phyloP scores from a whole-genome alignment of 2,329 filamentous ascomycete genomes.

The Colletotrichum sp. region DNA sequence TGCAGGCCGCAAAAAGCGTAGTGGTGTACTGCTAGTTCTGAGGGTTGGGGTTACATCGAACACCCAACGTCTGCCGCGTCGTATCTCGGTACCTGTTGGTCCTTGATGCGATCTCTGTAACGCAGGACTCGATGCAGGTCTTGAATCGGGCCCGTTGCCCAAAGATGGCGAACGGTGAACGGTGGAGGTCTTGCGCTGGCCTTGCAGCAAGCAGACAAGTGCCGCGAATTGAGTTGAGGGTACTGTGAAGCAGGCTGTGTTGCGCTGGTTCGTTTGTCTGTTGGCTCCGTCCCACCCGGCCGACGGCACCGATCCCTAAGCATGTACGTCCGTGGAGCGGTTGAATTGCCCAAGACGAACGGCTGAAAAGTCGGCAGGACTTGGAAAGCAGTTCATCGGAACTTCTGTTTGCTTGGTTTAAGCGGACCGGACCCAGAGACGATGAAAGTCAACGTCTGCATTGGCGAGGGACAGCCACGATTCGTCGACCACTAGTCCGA shows the following conservation, averaged over 20 bases:
- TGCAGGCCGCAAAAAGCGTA: neutral
- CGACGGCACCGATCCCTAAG: neutral
- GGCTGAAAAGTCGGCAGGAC: neutral
- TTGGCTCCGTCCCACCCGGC: neutral
- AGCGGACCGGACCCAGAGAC: neutral
- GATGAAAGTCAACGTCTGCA: neutral
- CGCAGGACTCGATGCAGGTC: slow-evolving; percentile 12
- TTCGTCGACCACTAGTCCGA: neutral
- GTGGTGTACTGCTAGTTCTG: neutral
- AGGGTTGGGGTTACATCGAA: slow-evolving; percentile 12
- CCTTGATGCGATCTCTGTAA: neutral
- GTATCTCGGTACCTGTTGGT: neutral
- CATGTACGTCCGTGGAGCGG: neutral
- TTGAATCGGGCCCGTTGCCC: slow-evolving; percentile 17
- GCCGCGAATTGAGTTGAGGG: neutral
- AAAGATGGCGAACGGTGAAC: neutral
- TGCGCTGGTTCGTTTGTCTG: neutral
- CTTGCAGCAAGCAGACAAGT: slow-evolving; percentile 8
- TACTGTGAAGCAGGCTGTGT: neutral
- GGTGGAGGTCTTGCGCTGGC: slow-evolving; percentile 11
- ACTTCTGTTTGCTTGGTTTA: neutral
- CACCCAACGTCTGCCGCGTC: neutral
- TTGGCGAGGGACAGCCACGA: neutral
- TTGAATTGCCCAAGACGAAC: neutral
- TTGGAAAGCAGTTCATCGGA: neutral